These are phyloP conservation scores for Citrus australasica DNA, from an alignment of 345 rosid genomes.

Conservation along the genomic window DNA sequence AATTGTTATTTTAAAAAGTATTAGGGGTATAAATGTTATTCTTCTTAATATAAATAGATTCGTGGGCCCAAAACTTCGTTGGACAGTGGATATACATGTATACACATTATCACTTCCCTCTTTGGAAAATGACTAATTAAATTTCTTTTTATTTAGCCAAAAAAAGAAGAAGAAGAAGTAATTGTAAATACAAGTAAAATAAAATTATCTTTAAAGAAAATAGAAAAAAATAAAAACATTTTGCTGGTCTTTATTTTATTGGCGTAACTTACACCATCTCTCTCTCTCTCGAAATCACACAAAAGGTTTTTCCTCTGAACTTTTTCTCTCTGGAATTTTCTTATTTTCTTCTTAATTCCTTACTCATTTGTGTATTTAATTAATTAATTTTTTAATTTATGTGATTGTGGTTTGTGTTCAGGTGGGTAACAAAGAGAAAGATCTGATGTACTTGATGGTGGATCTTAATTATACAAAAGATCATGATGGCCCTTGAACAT, in stretches of 20 bases:
- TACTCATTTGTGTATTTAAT: background rate
- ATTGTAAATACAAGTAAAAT: background rate
- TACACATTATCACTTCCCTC: background rate
- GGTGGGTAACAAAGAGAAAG: slow-evolving; percentile 43
- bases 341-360: background rate
- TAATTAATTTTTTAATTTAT: background rate
- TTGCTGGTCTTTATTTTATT: background rate
- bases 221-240: background rate
- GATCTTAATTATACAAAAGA: slow-evolving; percentile 40
- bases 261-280: background rate
- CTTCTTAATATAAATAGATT: too few relatives aligned
- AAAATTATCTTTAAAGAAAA: background rate
- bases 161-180: background rate
- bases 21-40: background rate
- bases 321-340: background rate
- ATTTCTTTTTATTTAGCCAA: background rate
- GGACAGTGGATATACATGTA: background rate
- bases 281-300: background rate
- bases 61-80: background rate
- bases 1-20: background rate
- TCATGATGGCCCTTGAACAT: slow-evolving; percentile 61
- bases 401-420: slow-evolving; percentile 17
- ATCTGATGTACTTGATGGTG: slow-evolving; percentile 65
- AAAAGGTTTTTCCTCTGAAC: background rate
- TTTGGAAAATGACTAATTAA: background rate